Conservation (phyloP, 2,329 filamentous ascomycete genomes). For the Rutstroemia sp. region DNA sequence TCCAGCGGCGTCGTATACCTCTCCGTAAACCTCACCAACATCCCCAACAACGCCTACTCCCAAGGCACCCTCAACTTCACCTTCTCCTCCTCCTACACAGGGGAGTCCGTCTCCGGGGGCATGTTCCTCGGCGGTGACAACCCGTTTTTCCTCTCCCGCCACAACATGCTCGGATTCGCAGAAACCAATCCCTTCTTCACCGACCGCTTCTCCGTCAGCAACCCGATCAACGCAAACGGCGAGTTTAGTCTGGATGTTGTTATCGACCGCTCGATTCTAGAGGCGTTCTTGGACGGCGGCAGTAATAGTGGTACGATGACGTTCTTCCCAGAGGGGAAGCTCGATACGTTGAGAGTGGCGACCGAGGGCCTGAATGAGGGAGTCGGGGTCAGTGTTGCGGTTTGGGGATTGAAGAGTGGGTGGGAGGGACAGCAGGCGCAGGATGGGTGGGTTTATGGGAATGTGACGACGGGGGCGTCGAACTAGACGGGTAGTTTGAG, state of each 20-base stretch:
- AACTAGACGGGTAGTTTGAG: background rate
- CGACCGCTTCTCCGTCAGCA: conserved; percentile 39
- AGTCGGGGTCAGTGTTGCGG: conserved; percentile 22
- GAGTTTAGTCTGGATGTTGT: conserved; percentile 37
- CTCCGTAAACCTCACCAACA: conserved; percentile 43
- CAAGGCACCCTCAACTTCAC: conserved; percentile 42
- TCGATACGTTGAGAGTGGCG: conserved; percentile 27
- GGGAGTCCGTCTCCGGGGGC: conserved; percentile 43
- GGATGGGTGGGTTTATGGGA: conserved; percentile 22
- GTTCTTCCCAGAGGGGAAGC: conserved; percentile 39
- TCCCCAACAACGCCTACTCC: conserved; percentile 22
- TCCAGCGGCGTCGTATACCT: conserved; percentile 46
- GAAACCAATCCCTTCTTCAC: conserved; percentile 44
- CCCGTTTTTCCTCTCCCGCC: conserved; percentile 45
- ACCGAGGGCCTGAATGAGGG: conserved; percentile 23
- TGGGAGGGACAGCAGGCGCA: conserved; percentile 25
- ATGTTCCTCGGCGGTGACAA: conserved; percentile 42
- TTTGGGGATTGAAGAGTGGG: conserved; percentile 33
- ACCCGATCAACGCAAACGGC: conserved; percentile 18
- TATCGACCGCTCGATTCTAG: conserved; percentile 46
- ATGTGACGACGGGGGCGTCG: conserved; percentile 11
- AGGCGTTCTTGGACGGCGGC: conserved; percentile 47
- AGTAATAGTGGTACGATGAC: conserved; percentile 41
- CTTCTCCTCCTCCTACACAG: conserved; percentile 40
- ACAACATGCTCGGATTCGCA: conserved; percentile 38